A percentile compares a stretch with the other conserved stretches of the same genome.
Evolutionary conservation across 2,329 filamentous ascomycete species (phyloP).

Genomic region (Nemania abortiva): DNA sequence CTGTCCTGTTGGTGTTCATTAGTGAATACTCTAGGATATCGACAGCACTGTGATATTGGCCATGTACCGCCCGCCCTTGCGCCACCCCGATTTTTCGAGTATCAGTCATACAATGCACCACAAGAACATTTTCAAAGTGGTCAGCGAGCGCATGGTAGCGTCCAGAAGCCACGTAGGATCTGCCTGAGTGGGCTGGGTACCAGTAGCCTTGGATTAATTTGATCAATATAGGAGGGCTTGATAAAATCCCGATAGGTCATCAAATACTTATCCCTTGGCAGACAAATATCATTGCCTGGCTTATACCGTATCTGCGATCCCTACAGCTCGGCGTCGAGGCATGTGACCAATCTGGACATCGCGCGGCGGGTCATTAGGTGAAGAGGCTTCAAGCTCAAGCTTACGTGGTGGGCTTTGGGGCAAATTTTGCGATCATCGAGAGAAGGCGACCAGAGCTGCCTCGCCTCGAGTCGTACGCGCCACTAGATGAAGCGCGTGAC

Average conservation of each 20-base stretch:
- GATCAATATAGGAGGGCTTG: slow-evolving; percentile 14
- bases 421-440: slow-evolving; percentile 23
- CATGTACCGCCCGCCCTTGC: background rate
- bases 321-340: slow-evolving; percentile 23
- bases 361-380: slow-evolving; percentile 9
- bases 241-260: background rate
- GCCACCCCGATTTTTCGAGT: background rate
- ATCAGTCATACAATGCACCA: background rate
- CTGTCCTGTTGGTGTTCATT: background rate
- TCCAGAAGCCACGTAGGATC: slow-evolving; percentile 6
- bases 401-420: slow-evolving; percentile 21
- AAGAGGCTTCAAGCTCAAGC: slow-evolving; percentile 15
- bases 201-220: slow-evolving; percentile 3
- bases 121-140: background rate
- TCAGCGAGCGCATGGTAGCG: slow-evolving; percentile 8
- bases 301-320: slow-evolving; percentile 16
- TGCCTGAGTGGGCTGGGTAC: slow-evolving; percentile 5
- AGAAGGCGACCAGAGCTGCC: slow-evolving; percentile 9
- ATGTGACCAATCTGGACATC: slow-evolving; percentile 22
- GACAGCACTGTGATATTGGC: slow-evolving; percentile 1
- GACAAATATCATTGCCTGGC: slow-evolving; percentile 3
- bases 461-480: slow-evolving; percentile 18
- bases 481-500: slow-evolving; percentile 30
- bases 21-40: too few species aligned
- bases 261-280: slow-evolving; percentile 3